Percentiles rank a stretch among this genome's conserved stretches.
Conservation (phyloP, 768 basidiomycete genomes). For the Pisolithus orientalis region DNA sequence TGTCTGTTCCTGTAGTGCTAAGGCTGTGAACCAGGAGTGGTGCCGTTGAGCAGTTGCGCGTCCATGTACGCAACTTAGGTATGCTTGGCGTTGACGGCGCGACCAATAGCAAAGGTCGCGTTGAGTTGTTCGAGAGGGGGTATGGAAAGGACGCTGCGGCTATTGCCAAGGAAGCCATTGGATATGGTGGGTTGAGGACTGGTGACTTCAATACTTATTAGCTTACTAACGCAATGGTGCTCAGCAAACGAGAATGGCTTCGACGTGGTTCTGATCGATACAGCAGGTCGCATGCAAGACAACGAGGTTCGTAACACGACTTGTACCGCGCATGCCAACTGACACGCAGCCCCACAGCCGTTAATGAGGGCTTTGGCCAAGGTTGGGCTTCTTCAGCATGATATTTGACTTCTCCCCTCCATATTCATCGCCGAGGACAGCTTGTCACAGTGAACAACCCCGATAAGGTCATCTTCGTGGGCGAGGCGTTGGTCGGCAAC, state of each 20-base stretch:
- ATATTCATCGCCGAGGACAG: conserved; percentile 32
- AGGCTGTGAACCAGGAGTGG: conserved; percentile 56
- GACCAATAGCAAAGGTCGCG: conserved; percentile 61
- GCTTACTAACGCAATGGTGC: conserved; percentile 1
- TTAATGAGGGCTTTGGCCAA: conserved; percentile 98
- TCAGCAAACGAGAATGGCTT: conserved; percentile 84
- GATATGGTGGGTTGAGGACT: conserved; percentile 61
- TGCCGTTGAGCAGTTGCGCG: conserved; percentile 94
- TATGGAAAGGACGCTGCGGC: conserved; percentile 99
- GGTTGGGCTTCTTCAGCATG: conserved; percentile 31
- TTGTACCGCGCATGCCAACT: not conserved
- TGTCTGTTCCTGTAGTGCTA: not conserved
- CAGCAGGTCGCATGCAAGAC: conserved; percentile 98
- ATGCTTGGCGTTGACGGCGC: conserved; percentile 73
- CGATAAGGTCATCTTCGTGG: conserved; percentile 97
- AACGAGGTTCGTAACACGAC: conserved; percentile 64
- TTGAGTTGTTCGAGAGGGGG: conserved; percentile 93
- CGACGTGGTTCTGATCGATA: conserved; percentile 96
- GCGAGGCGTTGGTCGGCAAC: conserved; percentile 96
- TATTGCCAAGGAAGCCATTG: conserved; percentile 92
- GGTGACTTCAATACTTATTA: not conserved
- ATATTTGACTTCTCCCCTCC: not conserved
- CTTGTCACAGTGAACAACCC: conserved; percentile 90
- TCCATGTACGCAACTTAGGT: conserved; percentile 91
- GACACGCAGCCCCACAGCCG: conserved; percentile 44